Evolutionary conservation across 2,329 filamentous ascomycete genomes (phyloP), one percentile per base, ranked within the genome.

Genomic region (Seiridium cupressi): DNA sequence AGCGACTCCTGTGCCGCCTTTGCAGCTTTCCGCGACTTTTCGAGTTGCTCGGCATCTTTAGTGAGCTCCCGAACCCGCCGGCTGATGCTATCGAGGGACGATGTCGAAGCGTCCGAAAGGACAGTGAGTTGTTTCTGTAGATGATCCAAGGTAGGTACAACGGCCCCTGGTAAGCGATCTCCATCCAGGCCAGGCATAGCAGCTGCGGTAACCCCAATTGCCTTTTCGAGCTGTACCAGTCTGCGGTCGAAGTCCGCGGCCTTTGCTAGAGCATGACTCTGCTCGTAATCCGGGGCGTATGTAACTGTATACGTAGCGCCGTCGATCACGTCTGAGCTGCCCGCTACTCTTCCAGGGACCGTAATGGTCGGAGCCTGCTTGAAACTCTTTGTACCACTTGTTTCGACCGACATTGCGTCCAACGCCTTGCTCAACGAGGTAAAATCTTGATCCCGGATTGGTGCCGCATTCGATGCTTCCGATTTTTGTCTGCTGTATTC

Each of bases 241-340:
- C 95, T 87, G 36, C 86, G 84, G 71, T 98, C 94, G 69, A 99
- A 97, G 63, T 95, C 90, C 32, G 93, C 91, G 5, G 92, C 89
- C 73, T 93, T 91, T 40, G 88, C 86, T 42, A 97, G 81, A 34
- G 89, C 86, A 69, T 92, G 89, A 46, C 81, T 88, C 70, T 89
- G 83, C 66, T 89, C 84, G 65, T 87, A 91, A 55, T 75, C 82
- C 49, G 79, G 88, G 38, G 85, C 82, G 66, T 89, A 89, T 36
- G 85, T 88, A 54, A 89, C 77, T 1, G 85, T 89, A 67, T 89
- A 89, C 38, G 84, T 88, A 42, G 84, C 76, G 13, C 72, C 73
- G 34, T 72, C 69, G 18, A 62, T 59, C 7, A 58, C 69, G 59
- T 55, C 65, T 61, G 48, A 47, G 35, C 62, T 31, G 18, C 38